Percentiles rank a stretch among this genome's conserved stretches.
Conservation (phyloP, 768 basidiomycete genomes). For the Mycena galericulata region DNA sequence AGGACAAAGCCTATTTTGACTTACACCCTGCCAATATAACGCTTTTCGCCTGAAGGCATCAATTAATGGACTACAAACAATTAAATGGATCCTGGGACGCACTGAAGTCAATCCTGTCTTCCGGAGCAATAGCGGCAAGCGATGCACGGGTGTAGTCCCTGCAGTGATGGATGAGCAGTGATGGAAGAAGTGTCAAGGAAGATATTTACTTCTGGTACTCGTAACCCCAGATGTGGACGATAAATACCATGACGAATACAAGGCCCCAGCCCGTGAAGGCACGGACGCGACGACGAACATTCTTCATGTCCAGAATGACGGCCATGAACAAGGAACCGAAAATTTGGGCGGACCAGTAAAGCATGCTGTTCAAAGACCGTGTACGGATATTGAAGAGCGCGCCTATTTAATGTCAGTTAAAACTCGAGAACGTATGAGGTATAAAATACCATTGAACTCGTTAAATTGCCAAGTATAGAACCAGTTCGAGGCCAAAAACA, state of each 20-base stretch:
- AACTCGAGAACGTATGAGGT: not conserved
- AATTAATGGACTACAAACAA: not conserved
- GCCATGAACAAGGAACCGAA: constrained; percentile 81
- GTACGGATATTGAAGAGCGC: constrained; percentile 85
- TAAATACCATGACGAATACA: constrained; percentile 72
- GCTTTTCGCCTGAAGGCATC: constrained; percentile 46
- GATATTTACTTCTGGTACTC: constrained; percentile 76
- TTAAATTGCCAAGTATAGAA: constrained; percentile 92
- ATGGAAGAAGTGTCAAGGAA: not conserved
- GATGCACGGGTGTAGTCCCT: constrained; percentile 72
- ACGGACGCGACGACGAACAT: constrained; percentile 71
- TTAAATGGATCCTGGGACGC: not conserved
- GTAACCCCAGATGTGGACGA: constrained; percentile 81
- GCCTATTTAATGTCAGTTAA: constrained; percentile 12
- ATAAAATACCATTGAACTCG: constrained; percentile 68
- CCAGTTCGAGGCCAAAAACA: constrained; percentile 89
- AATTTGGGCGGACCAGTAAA: constrained; percentile 87
- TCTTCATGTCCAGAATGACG: constrained; percentile 69
- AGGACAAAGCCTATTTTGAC: too few species aligned
- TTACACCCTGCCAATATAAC: constrained; percentile 63
- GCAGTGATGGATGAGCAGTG: constrained; percentile 4
- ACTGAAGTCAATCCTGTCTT: constrained; percentile 28
- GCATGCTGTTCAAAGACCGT: constrained; percentile 79
- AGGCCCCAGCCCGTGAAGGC: constrained; percentile 78
- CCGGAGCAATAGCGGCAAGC: constrained; percentile 33